Percentiles rank a stretch among this genome's conserved stretches.
Evolutionary conservation across 495 filamentous ascomycete genomes (phyloP).

Genomic region (Penicillium samsonianum): DNA sequence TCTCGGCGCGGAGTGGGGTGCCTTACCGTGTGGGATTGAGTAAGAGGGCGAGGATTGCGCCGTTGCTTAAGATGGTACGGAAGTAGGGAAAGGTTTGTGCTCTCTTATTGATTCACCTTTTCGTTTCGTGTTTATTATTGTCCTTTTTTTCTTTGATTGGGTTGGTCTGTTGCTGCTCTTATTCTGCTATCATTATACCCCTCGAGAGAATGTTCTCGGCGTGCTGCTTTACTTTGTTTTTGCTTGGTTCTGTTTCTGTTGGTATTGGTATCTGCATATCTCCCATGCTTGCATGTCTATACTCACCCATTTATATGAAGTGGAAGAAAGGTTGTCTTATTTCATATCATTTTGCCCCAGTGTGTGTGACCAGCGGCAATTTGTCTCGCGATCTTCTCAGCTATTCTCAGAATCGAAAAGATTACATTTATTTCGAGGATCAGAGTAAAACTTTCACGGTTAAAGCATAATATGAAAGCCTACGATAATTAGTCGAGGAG

Average conservation of each 20-base stretch:
- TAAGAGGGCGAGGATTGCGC: slow-evolving; percentile 63
- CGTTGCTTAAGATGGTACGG: slow-evolving; percentile 63
- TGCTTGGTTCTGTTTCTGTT: neutral
- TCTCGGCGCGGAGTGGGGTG: slow-evolving; percentile 55
- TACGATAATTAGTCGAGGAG: neutral
- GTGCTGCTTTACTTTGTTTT: slow-evolving; percentile 4
- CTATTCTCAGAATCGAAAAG: slow-evolving; percentile 4
- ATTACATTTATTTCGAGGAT: neutral
- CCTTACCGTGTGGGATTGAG: slow-evolving; percentile 68
- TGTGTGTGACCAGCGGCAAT: neutral
- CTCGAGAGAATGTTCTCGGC: slow-evolving; percentile 13
- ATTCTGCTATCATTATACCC: slow-evolving; percentile 31
- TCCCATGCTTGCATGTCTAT: slow-evolving; percentile 5
- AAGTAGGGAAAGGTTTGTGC: slow-evolving; percentile 40
- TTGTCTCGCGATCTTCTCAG: neutral
- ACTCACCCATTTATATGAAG: neutral
- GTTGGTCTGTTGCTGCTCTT: neutral
- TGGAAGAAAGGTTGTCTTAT: neutral
- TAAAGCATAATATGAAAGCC: neutral
- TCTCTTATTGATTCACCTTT: neutral
- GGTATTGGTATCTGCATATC: slow-evolving; percentile 1
- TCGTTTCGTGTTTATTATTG: neutral
- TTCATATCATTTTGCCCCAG: neutral
- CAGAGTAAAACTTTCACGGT: neutral
- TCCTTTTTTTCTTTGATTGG: neutral